Evolutionary conservation across 1,284 basidiomycete genomes (phyloP), one percentile per base, ranked within the genome.

Genomic region (Violaceomyces palustris): DNA sequence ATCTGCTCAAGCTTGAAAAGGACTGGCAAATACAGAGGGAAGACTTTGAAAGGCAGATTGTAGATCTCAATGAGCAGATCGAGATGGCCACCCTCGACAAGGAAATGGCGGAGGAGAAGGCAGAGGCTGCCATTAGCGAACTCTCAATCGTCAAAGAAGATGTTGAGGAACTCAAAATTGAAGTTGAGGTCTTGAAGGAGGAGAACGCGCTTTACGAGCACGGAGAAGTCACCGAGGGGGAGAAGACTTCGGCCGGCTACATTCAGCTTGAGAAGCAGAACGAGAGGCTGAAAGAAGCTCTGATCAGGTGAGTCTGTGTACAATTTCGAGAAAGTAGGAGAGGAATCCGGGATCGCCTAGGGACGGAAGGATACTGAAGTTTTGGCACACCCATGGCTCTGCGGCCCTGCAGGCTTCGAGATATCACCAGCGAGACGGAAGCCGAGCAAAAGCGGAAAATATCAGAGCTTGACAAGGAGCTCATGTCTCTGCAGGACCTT

Each of bases 231-330:
- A 45, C 36, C 11, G 48, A 45, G 11, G 42, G 27, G 6, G 49
- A 50, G 2, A 35, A 31, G 14, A 30, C 44, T 11, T 62, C 61
- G 21, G 42, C 56, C 7, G 62, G 45, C 1, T 45, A 55, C 24
- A 83, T 93, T 10, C 90, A 96, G 68, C 80, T 98, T 1, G 90
- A 96, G 76, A 94, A 90, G 74, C 92, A 97, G 72, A 98, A 97
- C 60, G 88, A 91, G 65, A 78, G 93, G 8, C 77, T 98, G 40
- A 96, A 94, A 74, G 92, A 96, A 64, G 93, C 93, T 10, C 78
- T 98, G 18, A 80, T 94, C 35, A 80, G 12, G 29, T 30, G 11
- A 30, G 29, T 30, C n/a, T n/a, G n/a, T n/a, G n/a, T n/a, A n/a
- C n/a, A n/a, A n/a, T n/a, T n/a, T n/a, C n/a, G n/a, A n/a, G n/a